phyloP scores from a whole-genome alignment of 164 flowering plant species.

The Liquidambar formosana region DNA sequence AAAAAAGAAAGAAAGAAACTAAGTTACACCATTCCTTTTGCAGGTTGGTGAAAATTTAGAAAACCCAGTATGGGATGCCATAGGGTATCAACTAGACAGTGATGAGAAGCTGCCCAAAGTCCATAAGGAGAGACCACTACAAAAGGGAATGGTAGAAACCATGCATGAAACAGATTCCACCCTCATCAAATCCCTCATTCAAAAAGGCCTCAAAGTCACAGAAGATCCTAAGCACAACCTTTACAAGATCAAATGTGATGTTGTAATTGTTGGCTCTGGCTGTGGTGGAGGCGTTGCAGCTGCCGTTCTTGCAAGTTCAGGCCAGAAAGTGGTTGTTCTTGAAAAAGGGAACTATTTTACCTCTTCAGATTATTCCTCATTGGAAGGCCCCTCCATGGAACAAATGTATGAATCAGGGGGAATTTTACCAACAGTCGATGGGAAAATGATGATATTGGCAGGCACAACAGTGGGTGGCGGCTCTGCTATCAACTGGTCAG shows the following conservation, averaged over 20 bases:
- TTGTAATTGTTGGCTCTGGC: slow-evolving; percentile 65
- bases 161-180: slow-evolving; percentile 34
- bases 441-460: slow-evolving; percentile 40
- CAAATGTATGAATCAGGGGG: slow-evolving; percentile 66
- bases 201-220: slow-evolving; percentile 46
- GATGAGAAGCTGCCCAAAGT: slow-evolving; percentile 14
- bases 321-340: slow-evolving; percentile 56
- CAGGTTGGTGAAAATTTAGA: slow-evolving; percentile 50
- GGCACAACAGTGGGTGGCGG: slow-evolving; percentile 84
- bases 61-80: slow-evolving; percentile 57
- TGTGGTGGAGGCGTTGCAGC: slow-evolving; percentile 81
- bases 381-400: slow-evolving; percentile 61
- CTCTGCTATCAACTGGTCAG: slow-evolving; percentile 81
- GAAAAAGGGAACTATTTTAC: slow-evolving; percentile 72
- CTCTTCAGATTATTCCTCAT: slow-evolving; percentile 46
- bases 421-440: slow-evolving; percentile 33
- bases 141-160: slow-evolving; percentile 56
- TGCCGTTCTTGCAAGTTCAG: slow-evolving; percentile 57
- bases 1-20: not conserved
- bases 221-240: slow-evolving; percentile 24
- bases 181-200: slow-evolving; percentile 34
- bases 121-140: slow-evolving; percentile 38
- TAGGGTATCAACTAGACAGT: slow-evolving; percentile 37
- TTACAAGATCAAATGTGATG: slow-evolving; percentile 58
- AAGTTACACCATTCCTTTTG: not conserved